phyloP scores from a whole-genome alignment of 2,329 filamentous ascomycete species.

The Fusarium drepaniforme region DNA sequence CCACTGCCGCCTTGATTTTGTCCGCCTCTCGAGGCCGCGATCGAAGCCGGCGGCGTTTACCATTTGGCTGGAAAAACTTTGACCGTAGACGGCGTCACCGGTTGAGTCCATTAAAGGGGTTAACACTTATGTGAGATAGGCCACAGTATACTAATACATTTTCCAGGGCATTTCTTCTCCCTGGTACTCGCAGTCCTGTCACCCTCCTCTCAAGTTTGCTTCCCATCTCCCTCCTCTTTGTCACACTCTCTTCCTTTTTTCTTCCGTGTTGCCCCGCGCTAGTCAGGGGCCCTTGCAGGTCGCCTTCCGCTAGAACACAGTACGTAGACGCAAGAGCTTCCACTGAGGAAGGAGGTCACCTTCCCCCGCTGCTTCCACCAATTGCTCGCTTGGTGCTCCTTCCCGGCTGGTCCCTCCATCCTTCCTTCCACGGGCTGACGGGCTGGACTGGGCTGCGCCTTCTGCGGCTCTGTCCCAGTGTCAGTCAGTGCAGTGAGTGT shows the following conservation, averaged over 20 bases:
- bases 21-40: slow-evolving; percentile 2
- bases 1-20: slow-evolving; percentile 20
- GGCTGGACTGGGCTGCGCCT: slow-evolving; percentile 7
- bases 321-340: slow-evolving; percentile 8
- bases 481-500: not conserved
- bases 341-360: not conserved
- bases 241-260: slow-evolving; percentile 2
- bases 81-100: slow-evolving; percentile 2
- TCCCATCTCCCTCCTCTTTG: not conserved
- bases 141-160: not conserved
- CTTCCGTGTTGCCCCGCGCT: slow-evolving; percentile 30
- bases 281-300: slow-evolving; percentile 39
- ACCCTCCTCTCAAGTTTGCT: not conserved
- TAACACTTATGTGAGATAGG: no score
- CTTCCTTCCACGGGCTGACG: not conserved
- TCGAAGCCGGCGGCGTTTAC: slow-evolving; percentile 12
- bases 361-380: slow-evolving; percentile 7
- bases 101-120: not conserved
- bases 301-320: slow-evolving; percentile 30
- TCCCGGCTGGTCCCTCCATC: slow-evolving; percentile 5
- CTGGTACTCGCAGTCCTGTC: not conserved
- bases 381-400: not conserved
- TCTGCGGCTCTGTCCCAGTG: slow-evolving; percentile 19
- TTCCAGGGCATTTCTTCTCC: not conserved
- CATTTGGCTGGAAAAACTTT: slow-evolving; percentile 16